These are phyloP conservation scores for Poa pratensis DNA, from an alignment of 176 grass and related monocot genomes.

Conservation along the genomic window DNA sequence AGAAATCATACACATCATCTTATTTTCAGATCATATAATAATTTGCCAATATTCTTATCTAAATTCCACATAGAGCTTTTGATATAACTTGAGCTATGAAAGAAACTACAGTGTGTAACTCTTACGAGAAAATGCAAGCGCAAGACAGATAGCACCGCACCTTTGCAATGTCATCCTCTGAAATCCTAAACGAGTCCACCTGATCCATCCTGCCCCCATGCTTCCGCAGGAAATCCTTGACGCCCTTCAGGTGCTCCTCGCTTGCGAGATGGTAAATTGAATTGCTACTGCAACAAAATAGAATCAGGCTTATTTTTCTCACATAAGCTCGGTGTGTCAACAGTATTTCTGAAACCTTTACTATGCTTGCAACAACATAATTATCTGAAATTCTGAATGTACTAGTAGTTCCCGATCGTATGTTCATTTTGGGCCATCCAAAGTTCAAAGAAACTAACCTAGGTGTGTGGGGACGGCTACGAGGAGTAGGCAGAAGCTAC, in stretches of 20 bases:
- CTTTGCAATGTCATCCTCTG: slow-evolving; percentile 65
- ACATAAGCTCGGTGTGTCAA: too few relatives aligned
- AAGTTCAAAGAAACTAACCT: slow-evolving; percentile 22
- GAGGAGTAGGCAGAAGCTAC: slow-evolving; percentile 39
- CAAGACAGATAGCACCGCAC: slow-evolving; percentile 40
- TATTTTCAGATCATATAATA: slow-evolving; percentile 29
- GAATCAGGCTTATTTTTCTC: background rate
- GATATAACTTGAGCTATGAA: too few relatives aligned
- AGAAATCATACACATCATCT: background rate
- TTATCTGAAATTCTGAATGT: too few relatives aligned
- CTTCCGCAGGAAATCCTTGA: slow-evolving; percentile 78
- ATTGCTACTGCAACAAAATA: slow-evolving; percentile 62
- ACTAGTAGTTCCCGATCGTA: background rate
- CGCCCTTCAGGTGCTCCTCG: slow-evolving; percentile 55
- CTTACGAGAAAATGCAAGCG: background rate
- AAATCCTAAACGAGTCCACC: slow-evolving; percentile 70
- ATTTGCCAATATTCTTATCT: background rate
- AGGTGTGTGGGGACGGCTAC: background rate
- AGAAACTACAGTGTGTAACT: background rate
- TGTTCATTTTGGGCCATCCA: background rate
- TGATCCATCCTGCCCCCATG: slow-evolving; percentile 73
- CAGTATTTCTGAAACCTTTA: too few relatives aligned
- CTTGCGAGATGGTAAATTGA: slow-evolving; percentile 75
- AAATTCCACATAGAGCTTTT: too few relatives aligned
- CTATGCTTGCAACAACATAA: too few relatives aligned